Evolutionary conservation across 2,329 filamentous ascomycete species (phyloP).

Genomic region (Fusarium floridanum): DNA sequence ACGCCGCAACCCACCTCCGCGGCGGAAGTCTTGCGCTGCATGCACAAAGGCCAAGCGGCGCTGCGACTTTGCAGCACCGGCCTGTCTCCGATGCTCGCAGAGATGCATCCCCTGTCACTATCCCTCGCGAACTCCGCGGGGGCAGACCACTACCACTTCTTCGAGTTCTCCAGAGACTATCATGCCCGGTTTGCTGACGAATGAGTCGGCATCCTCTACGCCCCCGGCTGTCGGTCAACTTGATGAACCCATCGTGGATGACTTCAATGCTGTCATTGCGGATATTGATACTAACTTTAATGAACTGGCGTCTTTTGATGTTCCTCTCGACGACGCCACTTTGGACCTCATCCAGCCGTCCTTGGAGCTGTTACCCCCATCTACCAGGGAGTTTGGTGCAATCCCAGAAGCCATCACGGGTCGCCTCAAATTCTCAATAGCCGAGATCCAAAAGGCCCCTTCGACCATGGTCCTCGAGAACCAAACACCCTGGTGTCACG

Average conservation of each 20-base stretch:
- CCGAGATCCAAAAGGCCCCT: constrained; percentile 64
- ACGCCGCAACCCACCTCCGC: constrained; percentile 59
- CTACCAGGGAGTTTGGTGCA: constrained; percentile 37
- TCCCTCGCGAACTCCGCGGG: constrained; percentile 37
- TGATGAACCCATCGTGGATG: constrained; percentile 9
- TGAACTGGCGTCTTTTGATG: constrained; percentile 20
- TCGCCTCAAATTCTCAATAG: constrained; percentile 60
- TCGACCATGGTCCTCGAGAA: constrained; percentile 62
- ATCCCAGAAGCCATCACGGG: constrained; percentile 44
- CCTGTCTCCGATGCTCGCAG: constrained; percentile 65
- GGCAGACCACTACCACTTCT: neutral
- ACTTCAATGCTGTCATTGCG: constrained; percentile 35
- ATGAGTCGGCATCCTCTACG: constrained; percentile 15
- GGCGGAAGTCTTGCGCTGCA: constrained; percentile 68
- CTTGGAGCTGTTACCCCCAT: constrained; percentile 40
- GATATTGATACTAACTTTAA: constrained; percentile 29
- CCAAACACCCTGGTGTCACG: constrained; percentile 67
- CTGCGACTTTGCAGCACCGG: constrained; percentile 65
- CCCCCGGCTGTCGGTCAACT: constrained; percentile 2
- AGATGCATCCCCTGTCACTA: constrained; percentile 64
- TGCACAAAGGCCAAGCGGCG: constrained; percentile 70
- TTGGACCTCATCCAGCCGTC: constrained; percentile 42
- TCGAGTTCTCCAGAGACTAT: constrained; percentile 8
- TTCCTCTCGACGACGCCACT: constrained; percentile 29
- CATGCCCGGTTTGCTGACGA: constrained; percentile 24